Percentiles rank a stretch among this genome's conserved stretches.
phyloP scores from a whole-genome alignment of 2,329 filamentous ascomycete species.

The Colletotrichum sp. region DNA sequence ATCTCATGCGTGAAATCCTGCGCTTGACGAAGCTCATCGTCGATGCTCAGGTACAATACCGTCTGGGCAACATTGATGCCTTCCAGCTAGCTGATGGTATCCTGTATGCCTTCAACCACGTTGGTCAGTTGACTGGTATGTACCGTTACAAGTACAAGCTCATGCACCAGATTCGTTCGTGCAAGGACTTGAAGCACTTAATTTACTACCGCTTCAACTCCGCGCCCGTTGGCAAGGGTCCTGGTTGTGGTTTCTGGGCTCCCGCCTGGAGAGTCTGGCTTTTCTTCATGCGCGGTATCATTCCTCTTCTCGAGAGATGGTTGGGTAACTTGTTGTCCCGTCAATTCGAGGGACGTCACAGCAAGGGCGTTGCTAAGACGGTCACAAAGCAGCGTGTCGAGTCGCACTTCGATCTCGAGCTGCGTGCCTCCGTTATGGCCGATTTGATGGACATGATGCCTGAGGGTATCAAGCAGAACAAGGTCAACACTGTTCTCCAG shows the following conservation, averaged over 20 bases:
- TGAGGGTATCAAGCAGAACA: constrained; percentile 99
- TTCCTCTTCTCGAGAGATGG: constrained; percentile 95
- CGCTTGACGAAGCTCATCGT: constrained; percentile 97
- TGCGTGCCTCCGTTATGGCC: constrained; percentile 97
- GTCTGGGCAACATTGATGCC: constrained; percentile 96
- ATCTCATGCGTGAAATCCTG: constrained; percentile 97
- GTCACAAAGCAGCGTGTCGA: constrained; percentile 99
- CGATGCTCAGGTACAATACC: constrained; percentile 97
- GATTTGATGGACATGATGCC: constrained; percentile 99
- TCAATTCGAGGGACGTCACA: constrained; percentile 97
- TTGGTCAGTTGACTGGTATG: constrained; percentile 98
- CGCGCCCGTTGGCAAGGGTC: constrained; percentile 94
- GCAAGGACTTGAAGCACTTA: constrained; percentile 98
- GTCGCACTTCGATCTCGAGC: constrained; percentile 96
- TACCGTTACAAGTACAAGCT: constrained; percentile 99
- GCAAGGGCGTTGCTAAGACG: constrained; percentile 98
- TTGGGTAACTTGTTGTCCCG: constrained; percentile 94
- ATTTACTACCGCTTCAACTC: constrained; percentile 99
- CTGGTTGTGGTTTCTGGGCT: constrained; percentile 98
- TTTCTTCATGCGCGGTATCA: constrained; percentile 99
- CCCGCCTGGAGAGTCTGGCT: constrained; percentile 99
- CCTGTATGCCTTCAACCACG: constrained; percentile 99
- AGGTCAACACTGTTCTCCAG: constrained; percentile 96
- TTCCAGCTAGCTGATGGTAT: constrained; percentile 99
- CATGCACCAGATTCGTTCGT: constrained; percentile 99